phyloP scores from a whole-genome alignment of 2,329 filamentous ascomycete species.

The Ceratocystis eucalypticola region DNA sequence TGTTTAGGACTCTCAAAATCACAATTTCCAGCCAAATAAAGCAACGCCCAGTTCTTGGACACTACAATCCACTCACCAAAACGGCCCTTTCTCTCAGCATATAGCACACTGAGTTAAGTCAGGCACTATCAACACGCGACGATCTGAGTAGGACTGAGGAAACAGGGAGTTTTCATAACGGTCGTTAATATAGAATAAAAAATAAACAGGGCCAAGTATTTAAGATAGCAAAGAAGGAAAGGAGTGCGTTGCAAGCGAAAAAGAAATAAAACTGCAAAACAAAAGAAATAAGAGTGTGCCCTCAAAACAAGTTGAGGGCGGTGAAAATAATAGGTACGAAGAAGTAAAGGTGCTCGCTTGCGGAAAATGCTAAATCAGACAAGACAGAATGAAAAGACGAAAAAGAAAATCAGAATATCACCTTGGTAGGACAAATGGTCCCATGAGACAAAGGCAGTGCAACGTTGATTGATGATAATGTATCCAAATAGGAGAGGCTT shows the following conservation, averaged over 20 bases:
- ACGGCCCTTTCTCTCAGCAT: not conserved
- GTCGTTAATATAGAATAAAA: slow-evolving; percentile 12
- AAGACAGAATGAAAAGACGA: slow-evolving; percentile 5
- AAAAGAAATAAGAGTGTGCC: not conserved
- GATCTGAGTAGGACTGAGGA: not conserved
- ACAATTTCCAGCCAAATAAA: not conserved
- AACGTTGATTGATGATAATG: too few species aligned
- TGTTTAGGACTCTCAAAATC: not conserved
- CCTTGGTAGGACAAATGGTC: not conserved
- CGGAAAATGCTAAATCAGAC: slow-evolving; percentile 6
- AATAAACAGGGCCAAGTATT: not conserved
- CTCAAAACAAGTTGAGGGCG: not conserved
- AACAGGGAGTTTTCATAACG: slow-evolving; percentile 7
- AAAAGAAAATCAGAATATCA: not conserved
- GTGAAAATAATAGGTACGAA: not conserved
- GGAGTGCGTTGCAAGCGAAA: not conserved
- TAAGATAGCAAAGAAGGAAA: not conserved
- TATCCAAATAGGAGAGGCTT: too few species aligned
- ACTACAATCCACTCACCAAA: not conserved
- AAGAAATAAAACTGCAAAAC: slow-evolving; percentile 1
- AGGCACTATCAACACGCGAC: not conserved
- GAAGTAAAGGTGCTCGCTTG: slow-evolving; percentile 10
- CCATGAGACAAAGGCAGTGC: too few species aligned
- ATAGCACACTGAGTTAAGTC: not conserved
- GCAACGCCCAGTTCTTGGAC: not conserved